Evolutionary conservation across 345 rosid species (phyloP).

Genomic region (Eucalyptus curtisii): DNA sequence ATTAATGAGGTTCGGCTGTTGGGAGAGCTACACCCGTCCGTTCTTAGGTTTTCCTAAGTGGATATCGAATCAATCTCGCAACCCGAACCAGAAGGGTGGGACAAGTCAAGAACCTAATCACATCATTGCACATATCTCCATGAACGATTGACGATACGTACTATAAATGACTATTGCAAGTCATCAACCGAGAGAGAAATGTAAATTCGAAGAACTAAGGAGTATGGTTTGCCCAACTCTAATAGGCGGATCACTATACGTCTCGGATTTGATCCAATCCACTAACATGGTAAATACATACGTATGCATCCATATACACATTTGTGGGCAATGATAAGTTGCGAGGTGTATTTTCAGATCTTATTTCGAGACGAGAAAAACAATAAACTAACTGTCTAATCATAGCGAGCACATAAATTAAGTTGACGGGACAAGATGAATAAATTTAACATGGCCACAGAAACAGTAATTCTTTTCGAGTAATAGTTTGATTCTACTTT

Average conservation of each 20-base stretch:
- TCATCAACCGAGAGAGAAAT: background rate
- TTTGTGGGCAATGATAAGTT: background rate
- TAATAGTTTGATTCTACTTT: background rate
- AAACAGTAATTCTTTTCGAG: background rate
- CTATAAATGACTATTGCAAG: background rate
- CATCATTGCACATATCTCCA: background rate
- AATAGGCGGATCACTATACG: accelerated
- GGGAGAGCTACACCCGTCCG: background rate
- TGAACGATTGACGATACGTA: background rate
- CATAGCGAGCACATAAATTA: background rate
- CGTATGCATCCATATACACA: background rate
- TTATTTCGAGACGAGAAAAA: background rate
- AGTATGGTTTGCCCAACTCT: background rate
- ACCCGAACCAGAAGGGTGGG: background rate
- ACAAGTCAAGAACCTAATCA: background rate
- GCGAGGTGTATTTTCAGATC: background rate
- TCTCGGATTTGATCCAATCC: background rate
- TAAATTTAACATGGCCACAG: background rate
- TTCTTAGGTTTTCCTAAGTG: background rate
- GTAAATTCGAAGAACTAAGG: background rate
- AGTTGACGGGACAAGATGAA: background rate
- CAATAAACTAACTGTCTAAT: background rate
- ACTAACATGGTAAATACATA: background rate
- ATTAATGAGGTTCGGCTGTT: background rate
- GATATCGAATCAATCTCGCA: background rate